Evolutionary conservation across 352 stramenopile species (phyloP).

Genomic region (Globisporangium canariense): DNA sequence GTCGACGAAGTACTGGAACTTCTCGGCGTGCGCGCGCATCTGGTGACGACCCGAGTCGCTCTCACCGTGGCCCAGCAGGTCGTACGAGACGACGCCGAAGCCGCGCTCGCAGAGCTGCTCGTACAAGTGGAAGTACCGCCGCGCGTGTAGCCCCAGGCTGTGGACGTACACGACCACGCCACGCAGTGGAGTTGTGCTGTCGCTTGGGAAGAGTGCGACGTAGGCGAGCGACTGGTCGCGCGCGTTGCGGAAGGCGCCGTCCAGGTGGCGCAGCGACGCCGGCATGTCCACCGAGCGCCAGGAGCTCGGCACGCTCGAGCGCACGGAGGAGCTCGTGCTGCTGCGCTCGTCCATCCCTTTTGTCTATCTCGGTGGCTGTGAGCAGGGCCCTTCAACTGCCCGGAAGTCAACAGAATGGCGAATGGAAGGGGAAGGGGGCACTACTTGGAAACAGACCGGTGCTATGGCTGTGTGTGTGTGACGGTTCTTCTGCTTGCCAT

Average conservation of each 20-base stretch:
- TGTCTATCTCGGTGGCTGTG: no score
- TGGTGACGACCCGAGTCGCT: constrained; percentile 12
- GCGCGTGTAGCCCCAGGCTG: constrained; percentile 14
- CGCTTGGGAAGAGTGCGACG: constrained; percentile 15
- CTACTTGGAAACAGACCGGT: no score
- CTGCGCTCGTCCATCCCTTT: no score
- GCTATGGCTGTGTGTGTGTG: no score
- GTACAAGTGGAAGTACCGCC: constrained; percentile 15
- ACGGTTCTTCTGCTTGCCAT: no score
- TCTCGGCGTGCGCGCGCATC: constrained; percentile 4
- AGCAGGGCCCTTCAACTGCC: no score
- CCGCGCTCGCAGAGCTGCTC: constrained; percentile 13
- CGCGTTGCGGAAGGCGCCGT: constrained; percentile 15
- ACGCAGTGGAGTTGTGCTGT: constrained; percentile 8
- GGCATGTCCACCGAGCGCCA: constrained; percentile 8
- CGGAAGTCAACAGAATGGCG: no score
- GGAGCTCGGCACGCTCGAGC: constrained; percentile 8
- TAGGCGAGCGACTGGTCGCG: constrained; percentile 18
- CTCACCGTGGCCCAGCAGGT: constrained; percentile 19
- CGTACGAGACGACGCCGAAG: constrained; percentile 19
- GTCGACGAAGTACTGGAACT: constrained; percentile 18
- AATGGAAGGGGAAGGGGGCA: no score
- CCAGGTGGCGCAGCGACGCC: constrained; percentile 2
- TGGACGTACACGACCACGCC: constrained; percentile 29
- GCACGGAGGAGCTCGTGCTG: no score